phyloP scores from a whole-genome alignment of 176 grass and related monocot genomes.

The Eleusine coracana region DNA sequence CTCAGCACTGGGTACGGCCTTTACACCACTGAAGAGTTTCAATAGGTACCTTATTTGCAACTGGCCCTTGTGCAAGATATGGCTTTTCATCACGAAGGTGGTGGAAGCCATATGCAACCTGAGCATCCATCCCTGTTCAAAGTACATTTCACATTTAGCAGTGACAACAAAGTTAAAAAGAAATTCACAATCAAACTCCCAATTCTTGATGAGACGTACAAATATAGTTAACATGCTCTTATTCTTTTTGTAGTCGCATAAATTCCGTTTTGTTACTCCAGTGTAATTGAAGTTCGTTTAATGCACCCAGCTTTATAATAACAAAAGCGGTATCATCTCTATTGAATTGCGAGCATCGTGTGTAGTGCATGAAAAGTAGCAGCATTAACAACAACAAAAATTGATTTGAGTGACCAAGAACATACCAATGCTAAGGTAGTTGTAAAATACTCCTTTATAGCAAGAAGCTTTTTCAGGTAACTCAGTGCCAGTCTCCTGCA shows the following conservation, averaged over 20 bases:
- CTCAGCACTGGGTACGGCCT: too few species aligned
- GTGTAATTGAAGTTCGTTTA: not conserved
- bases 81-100: constrained; percentile 88
- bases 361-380: constrained; percentile 8
- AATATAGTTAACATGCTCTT: not conserved
- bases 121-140: constrained; percentile 94
- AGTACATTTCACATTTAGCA: constrained; percentile 37
- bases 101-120: constrained; percentile 95
- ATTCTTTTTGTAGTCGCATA: not conserved
- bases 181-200: not conserved
- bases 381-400: constrained; percentile 22
- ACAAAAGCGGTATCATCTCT: not conserved
- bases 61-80: constrained; percentile 89
- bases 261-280: not conserved
- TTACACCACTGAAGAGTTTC: constrained; percentile 20
- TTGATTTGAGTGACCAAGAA: constrained; percentile 25
- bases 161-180: constrained; percentile 24
- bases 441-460: constrained; percentile 94
- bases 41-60: constrained; percentile 85
- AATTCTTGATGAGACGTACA: constrained; percentile 19
- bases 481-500: constrained; percentile 69
- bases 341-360: not conserved
- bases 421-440: constrained; percentile 98
- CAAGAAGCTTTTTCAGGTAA: constrained; percentile 81
- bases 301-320: constrained; percentile 7